These are phyloP conservation scores for Trametes meyenii DNA, from an alignment of 768 basidiomycete species.

Conservation along the genomic window DNA sequence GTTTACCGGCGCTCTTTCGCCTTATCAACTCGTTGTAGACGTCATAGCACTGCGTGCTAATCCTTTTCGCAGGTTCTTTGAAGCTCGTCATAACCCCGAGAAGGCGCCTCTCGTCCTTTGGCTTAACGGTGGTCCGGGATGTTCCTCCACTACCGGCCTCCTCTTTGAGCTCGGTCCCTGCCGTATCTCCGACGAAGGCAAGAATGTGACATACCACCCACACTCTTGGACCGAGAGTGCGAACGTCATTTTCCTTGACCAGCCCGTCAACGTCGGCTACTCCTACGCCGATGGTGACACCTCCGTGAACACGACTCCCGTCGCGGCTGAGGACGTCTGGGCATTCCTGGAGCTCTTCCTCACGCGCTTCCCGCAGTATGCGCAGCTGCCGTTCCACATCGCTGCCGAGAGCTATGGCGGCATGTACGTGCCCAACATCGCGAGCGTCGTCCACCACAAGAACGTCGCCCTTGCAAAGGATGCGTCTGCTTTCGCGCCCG, in stretches of 20 bases:
- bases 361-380: slow-evolving; percentile 73
- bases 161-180: slow-evolving; percentile 95
- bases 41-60: not conserved
- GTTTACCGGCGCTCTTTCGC: too few species aligned
- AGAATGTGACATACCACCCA: slow-evolving; percentile 71
- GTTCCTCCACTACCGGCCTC: slow-evolving; percentile 63
- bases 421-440: slow-evolving; percentile 84
- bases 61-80: slow-evolving; percentile 76
- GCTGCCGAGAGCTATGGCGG: slow-evolving; percentile 79
- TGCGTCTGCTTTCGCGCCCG: slow-evolving; percentile 38
- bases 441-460: slow-evolving; percentile 75
- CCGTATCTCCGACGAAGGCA: slow-evolving; percentile 65
- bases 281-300: slow-evolving; percentile 81
- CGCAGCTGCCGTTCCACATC: slow-evolving; percentile 70
- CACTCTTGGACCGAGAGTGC: slow-evolving; percentile 85
- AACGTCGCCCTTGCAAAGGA: slow-evolving; percentile 54
- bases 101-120: slow-evolving; percentile 86
- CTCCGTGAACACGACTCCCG: slow-evolving; percentile 76
- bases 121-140: slow-evolving; percentile 75
- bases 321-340: slow-evolving; percentile 89
- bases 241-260: slow-evolving; percentile 75
- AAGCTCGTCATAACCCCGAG: slow-evolving; percentile 71
- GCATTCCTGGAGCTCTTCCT: slow-evolving; percentile 84
- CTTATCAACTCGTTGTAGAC: too few species aligned
- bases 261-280: slow-evolving; percentile 89